phyloP scores from a whole-genome alignment of 2,329 filamentous ascomycete species.

The Ophiostoma sp. region DNA sequence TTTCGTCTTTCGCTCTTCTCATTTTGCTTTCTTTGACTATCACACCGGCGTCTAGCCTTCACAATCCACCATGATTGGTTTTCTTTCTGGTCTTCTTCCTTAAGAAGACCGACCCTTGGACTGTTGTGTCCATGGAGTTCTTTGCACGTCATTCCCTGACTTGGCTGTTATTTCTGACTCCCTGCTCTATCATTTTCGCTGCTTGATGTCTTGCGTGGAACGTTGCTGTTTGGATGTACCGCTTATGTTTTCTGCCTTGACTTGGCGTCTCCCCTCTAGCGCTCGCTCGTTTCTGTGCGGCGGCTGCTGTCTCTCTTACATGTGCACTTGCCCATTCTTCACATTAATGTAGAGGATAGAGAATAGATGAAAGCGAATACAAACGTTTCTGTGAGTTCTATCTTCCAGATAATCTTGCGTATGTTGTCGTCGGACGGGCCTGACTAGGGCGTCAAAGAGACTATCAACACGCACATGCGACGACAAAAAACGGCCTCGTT shows the following conservation, averaged over 20 bases:
- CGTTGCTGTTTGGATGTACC: not conserved
- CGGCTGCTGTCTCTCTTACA: not conserved
- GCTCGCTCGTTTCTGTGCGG: not conserved
- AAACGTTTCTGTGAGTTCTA: not conserved
- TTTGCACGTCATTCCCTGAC: not conserved
- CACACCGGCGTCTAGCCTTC: not conserved
- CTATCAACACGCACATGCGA: no score
- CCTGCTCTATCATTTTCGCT: not conserved
- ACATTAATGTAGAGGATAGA: not conserved
- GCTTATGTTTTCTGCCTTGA: not conserved
- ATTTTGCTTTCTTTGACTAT: not conserved
- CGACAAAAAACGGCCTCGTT: no score
- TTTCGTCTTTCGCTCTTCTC: not conserved
- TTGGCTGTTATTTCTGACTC: not conserved
- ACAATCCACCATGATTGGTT: constrained; percentile 2
- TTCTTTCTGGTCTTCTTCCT: not conserved
- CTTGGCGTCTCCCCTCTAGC: not conserved
- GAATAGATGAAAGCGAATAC: constrained; percentile 3
- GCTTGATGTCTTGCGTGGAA: not conserved
- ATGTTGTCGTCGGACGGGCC: no score
- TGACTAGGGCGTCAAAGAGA: no score
- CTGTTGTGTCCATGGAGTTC: not conserved
- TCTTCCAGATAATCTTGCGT: no score
- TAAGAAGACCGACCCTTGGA: not conserved
- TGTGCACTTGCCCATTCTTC: not conserved